These are phyloP conservation scores for Zygoascus sp. DNA, from an alignment of 1,139 yeast genomes.

Conservation along the genomic window DNA sequence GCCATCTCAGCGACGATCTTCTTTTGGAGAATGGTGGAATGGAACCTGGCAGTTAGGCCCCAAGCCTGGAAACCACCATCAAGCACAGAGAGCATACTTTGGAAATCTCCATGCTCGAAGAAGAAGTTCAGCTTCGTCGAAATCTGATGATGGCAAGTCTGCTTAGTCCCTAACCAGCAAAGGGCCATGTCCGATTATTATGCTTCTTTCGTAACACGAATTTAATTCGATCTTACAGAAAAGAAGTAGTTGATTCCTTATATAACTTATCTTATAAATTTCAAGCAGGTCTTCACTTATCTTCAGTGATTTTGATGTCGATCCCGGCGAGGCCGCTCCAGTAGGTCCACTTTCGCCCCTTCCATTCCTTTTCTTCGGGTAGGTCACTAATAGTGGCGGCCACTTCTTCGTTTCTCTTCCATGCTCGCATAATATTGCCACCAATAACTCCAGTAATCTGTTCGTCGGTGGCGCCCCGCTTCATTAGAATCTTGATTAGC, in stretches of 20 bases:
- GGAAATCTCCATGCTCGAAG: constrained; percentile 8
- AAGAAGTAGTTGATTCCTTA: neutral
- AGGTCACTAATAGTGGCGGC: constrained; percentile 26
- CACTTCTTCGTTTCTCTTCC: constrained; percentile 44
- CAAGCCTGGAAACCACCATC: constrained; percentile 8
- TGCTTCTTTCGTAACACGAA: no score
- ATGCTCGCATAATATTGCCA: constrained; percentile 42
- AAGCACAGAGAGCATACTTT: constrained; percentile 12
- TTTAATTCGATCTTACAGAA: no score
- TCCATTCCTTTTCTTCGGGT: constrained; percentile 21
- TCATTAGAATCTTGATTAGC: constrained; percentile 42
- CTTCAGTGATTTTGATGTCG: neutral
- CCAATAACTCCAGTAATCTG: constrained; percentile 46
- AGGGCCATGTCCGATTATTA: no score
- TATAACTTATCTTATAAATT: neutral
- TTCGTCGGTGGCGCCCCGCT: constrained; percentile 41
- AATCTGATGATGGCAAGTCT: constrained; percentile 9
- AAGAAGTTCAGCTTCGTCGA: constrained; percentile 6
- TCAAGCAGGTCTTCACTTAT: neutral
- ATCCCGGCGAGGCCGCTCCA: neutral
- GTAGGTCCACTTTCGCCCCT: constrained; percentile 5
- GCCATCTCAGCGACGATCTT: constrained; percentile 4
- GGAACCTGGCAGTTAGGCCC: constrained; percentile 14
- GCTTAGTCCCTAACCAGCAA: no score
- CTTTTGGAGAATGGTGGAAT: constrained; percentile 14